Evolutionary conservation across 768 basidiomycete species (phyloP), one percentile per base, ranked within the genome.

Genomic region (Agrocybe praecox): DNA sequence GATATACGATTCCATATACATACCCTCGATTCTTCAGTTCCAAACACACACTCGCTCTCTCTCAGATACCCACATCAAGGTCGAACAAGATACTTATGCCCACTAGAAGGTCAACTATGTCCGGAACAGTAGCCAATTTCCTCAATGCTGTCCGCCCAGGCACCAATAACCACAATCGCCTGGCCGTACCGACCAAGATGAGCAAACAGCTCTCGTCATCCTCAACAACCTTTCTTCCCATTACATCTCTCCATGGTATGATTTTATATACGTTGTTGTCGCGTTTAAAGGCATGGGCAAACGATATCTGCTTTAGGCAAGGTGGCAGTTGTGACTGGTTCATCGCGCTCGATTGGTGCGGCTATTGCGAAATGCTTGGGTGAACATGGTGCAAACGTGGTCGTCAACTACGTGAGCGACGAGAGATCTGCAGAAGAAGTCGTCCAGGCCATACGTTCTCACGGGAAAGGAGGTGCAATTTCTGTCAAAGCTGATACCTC

Each of bases 301-400:
- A 42, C 47, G 42, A 17, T 36, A 23, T 24, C 23, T 10, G 22
- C 22, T 46, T 17, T 55, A 75, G 80, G 78, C 18, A 83, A 81
- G 69, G 74, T 81, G n/a, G 81, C 81, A n/a, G 68, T 86, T 46
- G 78, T 86, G 40, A 86, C 85, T 17, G 84, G 85, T 26, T 84
- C 84, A 6, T 85, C 85, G 14, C 80, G 83, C 11, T 79, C 77
- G 17, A 86, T 84, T 23, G 86, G 85, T 34, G 85, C 84, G 0
- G 76, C 81, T 14, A 77, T 85, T 53, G 84, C 83, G 2, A 70
- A 67, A 40, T 72, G 74, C 42, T 75, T 87, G n/a, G 85, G 80
- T 15, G 75, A 73, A 40, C 74, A 83, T 61, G 85, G 86, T 12
- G 84, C 84, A 2, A 76, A 75, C 58, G 83, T 86, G 49, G 75